Evolutionary conservation across 2,329 filamentous ascomycete genomes (phyloP).

Genomic region (Mariannaea elegans): DNA sequence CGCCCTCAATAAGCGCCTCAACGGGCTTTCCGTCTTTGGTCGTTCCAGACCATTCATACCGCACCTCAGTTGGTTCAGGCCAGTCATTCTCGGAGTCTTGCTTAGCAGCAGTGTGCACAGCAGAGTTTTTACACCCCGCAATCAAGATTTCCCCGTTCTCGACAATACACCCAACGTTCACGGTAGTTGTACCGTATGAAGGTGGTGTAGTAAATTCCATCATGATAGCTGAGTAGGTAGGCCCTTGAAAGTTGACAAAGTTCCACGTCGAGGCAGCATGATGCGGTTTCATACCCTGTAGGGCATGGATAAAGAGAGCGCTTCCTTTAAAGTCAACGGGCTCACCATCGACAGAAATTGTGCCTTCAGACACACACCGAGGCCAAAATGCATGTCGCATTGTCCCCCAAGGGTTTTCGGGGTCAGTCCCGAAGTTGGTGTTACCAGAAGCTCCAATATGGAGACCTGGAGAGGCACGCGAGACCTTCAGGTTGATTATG

Average conservation of each 20-base stretch:
- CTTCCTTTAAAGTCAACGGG: conserved; percentile 83
- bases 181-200: conserved; percentile 86
- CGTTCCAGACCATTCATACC: conserved; percentile 81
- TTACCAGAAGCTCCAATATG: conserved; percentile 85
- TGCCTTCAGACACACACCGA: conserved; percentile 81
- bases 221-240: conserved; percentile 84
- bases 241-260: conserved; percentile 90
- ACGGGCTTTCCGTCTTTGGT: conserved; percentile 79
- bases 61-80: conserved; percentile 82
- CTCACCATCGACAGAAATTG: conserved; percentile 82
- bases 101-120: conserved; percentile 74
- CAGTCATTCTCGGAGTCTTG: conserved; percentile 83
- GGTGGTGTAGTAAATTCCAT: conserved; percentile 97
- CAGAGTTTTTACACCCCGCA: conserved; percentile 72
- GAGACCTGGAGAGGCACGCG: conserved; percentile 80
- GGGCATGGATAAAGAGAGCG: conserved; percentile 81
- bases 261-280: conserved; percentile 94
- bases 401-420: conserved; percentile 84
- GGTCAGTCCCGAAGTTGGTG: conserved; percentile 86
- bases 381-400: conserved; percentile 98
- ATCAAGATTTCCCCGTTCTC: conserved; percentile 83
- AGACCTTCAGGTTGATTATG: conserved; percentile 87
- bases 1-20: conserved; percentile 73
- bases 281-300: conserved; percentile 99
- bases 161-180: conserved; percentile 85